Percentiles rank a stretch among this genome's conserved stretches.
Conservation (phyloP, 306 rosid genomes). For the Begonia loranthoides region DNA sequence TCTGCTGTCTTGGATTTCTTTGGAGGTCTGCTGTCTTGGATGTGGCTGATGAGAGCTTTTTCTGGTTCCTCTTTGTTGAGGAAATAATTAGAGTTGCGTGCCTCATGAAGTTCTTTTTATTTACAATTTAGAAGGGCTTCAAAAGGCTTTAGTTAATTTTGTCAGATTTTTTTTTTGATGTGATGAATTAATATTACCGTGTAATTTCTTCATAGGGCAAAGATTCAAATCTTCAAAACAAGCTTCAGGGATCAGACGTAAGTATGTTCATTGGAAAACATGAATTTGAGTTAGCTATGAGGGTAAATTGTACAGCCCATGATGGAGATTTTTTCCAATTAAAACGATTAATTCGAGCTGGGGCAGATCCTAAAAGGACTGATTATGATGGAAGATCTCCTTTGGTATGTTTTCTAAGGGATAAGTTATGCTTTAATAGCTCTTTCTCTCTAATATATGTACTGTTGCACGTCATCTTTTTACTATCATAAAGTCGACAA, state of each 20-base stretch:
- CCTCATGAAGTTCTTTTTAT: no score
- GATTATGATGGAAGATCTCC: constrained; percentile 65
- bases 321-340: constrained; percentile 34
- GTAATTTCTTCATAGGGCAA: constrained; percentile 24
- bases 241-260: constrained; percentile 50
- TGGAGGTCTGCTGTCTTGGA: no score
- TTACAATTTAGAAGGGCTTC: no score
- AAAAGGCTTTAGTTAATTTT: no score
- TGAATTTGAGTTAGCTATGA: constrained; percentile 39
- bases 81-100: no score
- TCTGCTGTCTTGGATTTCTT: no score
- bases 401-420: constrained; percentile 28
- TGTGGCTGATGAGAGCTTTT: no score
- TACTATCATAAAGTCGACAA: no score
- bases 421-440: neutral
- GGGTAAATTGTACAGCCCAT: constrained; percentile 43
- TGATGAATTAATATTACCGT: no score
- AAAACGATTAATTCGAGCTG: constrained; percentile 39
- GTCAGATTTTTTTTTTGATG: no score
- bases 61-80: no score
- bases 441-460: neutral
- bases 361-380: constrained; percentile 48
- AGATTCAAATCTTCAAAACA: constrained; percentile 24
- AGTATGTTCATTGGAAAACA: constrained; percentile 26
- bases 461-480: no score